A percentile compares a stretch with the other conserved stretches of the same genome.
Evolutionary conservation across 768 basidiomycete genomes (phyloP).

Genomic region (Suillus variegatus): DNA sequence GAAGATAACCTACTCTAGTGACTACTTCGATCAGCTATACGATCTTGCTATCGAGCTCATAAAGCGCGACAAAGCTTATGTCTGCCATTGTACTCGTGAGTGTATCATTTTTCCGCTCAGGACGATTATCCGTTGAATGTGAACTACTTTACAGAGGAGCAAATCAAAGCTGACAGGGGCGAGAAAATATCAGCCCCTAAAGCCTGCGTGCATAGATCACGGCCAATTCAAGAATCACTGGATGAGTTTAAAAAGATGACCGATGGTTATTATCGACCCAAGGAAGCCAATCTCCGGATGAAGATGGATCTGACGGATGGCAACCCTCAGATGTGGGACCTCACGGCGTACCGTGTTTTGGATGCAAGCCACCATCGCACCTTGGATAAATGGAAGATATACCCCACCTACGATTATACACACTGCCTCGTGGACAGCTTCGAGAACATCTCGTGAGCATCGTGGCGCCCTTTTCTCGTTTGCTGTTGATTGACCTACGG

Average conservation of each 20-base stretch:
- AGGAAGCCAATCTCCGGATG: constrained; percentile 94
- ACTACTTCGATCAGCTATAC: constrained; percentile 89
- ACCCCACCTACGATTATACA: constrained; percentile 98
- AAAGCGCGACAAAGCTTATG: constrained; percentile 88
- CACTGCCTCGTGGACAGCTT: constrained; percentile 98
- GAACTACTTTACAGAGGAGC: constrained; percentile 65
- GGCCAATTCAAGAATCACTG: constrained; percentile 87
- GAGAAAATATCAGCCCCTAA: constrained; percentile 78
- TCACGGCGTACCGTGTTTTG: constrained; percentile 94
- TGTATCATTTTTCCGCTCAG: constrained; percentile 15
- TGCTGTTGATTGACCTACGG: neutral
- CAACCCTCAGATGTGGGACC: constrained; percentile 99
- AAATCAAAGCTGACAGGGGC: constrained; percentile 87
- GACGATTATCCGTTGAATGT: constrained; percentile 7
- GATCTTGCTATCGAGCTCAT: constrained; percentile 88
- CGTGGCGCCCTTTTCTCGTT: neutral
- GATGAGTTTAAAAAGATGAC: constrained; percentile 91
- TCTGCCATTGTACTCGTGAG: constrained; percentile 95
- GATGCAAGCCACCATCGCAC: constrained; percentile 93
- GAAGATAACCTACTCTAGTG: constrained; percentile 99
- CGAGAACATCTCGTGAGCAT: constrained; percentile 95
- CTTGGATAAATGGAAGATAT: constrained; percentile 91
- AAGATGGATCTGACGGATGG: constrained; percentile 92
- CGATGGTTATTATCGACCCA: constrained; percentile 85
- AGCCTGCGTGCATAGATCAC: constrained; percentile 83